phyloP scores from a whole-genome alignment of 176 grass and related monocot genomes.

The Triticum urartu region DNA sequence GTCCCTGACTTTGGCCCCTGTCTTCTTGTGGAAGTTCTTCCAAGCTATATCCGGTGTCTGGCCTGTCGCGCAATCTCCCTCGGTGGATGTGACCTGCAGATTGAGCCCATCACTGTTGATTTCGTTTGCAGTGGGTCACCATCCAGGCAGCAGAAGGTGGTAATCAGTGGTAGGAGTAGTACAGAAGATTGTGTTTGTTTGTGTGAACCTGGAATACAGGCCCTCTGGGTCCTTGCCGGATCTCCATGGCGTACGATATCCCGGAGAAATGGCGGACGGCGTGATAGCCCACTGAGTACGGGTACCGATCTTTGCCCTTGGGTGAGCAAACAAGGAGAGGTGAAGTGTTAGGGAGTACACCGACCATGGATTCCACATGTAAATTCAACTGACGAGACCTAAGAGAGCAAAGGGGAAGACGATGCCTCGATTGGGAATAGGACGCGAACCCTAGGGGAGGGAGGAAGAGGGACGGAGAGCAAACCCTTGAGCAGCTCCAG shows the following conservation, averaged over 20 bases:
- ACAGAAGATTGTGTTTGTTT: not conserved
- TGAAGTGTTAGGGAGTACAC: constrained; percentile 11
- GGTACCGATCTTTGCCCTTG: constrained; percentile 86
- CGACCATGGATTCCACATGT: constrained; percentile 3
- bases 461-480: not conserved
- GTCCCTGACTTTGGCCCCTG: constrained; percentile 49
- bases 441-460: not conserved
- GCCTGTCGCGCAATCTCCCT: constrained; percentile 58
- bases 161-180: not conserved
- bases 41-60: constrained; percentile 78
- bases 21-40: constrained; percentile 79
- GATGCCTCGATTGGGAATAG: not conserved
- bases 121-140: not conserved
- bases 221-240: constrained; percentile 69
- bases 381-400: not conserved
- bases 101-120: not conserved
- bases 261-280: constrained; percentile 59
- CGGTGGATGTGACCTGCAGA: constrained; percentile 62
- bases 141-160: not conserved
- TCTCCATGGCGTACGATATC: constrained; percentile 67
- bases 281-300: constrained; percentile 76
- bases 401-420: not conserved
- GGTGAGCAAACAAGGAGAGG: not conserved
- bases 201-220: constrained; percentile 63
- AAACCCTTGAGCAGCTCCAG: constrained; percentile 94